phyloP scores from a whole-genome alignment of 2,329 filamentous ascomycete genomes.

The Lasiodiplodia sp. region DNA sequence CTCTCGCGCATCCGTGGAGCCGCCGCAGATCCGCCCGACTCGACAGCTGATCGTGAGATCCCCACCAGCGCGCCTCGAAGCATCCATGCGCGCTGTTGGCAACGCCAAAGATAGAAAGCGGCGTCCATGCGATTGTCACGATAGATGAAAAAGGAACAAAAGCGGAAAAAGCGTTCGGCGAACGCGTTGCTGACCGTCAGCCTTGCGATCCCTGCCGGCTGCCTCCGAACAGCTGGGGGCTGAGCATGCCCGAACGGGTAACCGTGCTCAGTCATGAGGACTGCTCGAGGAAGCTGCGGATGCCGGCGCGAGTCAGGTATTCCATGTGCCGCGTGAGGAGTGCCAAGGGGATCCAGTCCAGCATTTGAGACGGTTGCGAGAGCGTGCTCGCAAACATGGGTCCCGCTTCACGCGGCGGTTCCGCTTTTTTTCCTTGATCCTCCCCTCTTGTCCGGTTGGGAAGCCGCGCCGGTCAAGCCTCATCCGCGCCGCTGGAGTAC shows the following conservation, averaged over 20 bases:
- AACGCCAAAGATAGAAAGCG: background rate
- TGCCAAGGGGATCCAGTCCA: conserved; percentile 8
- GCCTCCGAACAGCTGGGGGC: conserved; percentile 10
- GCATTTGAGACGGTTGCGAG: conserved; percentile 1
- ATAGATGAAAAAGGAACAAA: background rate
- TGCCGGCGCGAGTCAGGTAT: background rate
- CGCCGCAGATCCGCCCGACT: conserved; percentile 18
- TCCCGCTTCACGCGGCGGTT: conserved; percentile 4
- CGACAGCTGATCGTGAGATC: conserved; percentile 13
- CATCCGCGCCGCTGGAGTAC: background rate
- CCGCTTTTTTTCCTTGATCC: conserved; percentile 18
- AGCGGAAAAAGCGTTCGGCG: background rate
- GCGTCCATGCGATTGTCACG: background rate
- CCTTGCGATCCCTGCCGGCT: conserved; percentile 3
- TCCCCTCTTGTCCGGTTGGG: conserved; percentile 16
- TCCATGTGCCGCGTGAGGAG: background rate
- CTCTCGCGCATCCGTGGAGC: conserved; percentile 22
- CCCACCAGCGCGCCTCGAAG: background rate
- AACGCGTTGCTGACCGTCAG: background rate
- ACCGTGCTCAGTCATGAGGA: conserved; percentile 20
- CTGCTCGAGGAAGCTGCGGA: conserved; percentile 5
- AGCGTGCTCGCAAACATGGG: conserved; percentile 7
- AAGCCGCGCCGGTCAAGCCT: conserved; percentile 5
- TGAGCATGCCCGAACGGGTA: conserved; percentile 15
- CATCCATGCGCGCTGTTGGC: background rate